Base-by-base conservation (phyloP, 768 basidiomycete genomes). In the Lentinula sp. region DNA sequence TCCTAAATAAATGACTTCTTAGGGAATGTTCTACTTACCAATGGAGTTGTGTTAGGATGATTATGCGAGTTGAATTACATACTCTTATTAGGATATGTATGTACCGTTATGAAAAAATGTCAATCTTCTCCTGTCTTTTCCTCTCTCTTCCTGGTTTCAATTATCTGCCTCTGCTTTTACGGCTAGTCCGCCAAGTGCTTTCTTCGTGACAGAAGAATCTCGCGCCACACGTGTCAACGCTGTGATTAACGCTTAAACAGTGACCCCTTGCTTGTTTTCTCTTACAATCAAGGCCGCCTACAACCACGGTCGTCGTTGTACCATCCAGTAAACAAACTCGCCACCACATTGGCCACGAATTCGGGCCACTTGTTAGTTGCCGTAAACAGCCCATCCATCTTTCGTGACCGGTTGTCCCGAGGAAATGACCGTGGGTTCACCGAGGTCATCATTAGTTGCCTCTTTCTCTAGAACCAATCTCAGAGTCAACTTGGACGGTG, bases 361-460 rank as follows among this genome's bases (percentile, higher is more conserved):
- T 16, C 10, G 15, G 6, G n/a, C 8, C 15, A 46, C 9, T 13
- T 3, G 48, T 10, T 9, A 50, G 28, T 40, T 54, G 37, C 53
- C 53, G 53, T 51, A 34, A 51, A 37, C 18, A 6, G 46, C 42
- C 8, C 37, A 9, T 13, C 13, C 42, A 43, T 43, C 16, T 8
- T 48, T 48, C 46, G 42, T 43, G 37, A 18, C 18, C 42, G 21
- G 57, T 15, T 45, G 16, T 46, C 28, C 57, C 45, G 57, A 59
- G 35, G 37, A 35, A 46, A 49, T 59, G 57, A 59, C 57, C 57
- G 57, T 59, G 57, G 45, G 57, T 59, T 59, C 57, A 35, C 45
- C 57, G 31, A 46, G 46, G 46, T 37, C 57, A 48, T 57, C 56
- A 57, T 56, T 56, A 42, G 39, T 56, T 32, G 57, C 48, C 9